Base-by-base conservation (phyloP, 1,284 basidiomycete species). In the Gomphus bonarii region DNA sequence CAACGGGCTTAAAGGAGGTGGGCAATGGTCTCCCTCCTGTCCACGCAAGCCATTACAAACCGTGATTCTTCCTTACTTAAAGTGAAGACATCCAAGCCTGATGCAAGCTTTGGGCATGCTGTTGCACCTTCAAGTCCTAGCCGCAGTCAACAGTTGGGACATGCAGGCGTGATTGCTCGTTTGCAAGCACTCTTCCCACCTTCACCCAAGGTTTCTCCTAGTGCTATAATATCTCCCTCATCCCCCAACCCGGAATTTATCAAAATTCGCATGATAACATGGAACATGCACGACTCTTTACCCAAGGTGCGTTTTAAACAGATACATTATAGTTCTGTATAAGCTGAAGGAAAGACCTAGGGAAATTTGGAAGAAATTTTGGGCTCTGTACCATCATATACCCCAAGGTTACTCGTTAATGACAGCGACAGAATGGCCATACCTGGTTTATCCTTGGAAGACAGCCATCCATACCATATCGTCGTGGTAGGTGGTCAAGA, bases 401-500 rank as follows among this genome's bases (percentile, higher is more conserved):
- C 69, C 38, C 64, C 70, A 40, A 40, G 38, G 10, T 62, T 70
- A 28, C 64, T 66, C 3, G 40, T 65, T 6, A 62, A 66, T 3
- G 64, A 68, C 11, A 62, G 60, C 8, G 61, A 61, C 11, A 54
- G 62, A 6, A 59, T 69, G 18, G 60, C 63, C 3, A 70, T 86
- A 16, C 83, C 84, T 9, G 67, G 70, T 36, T 70, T 89, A 20
- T 65, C 77, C 12, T 59, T 70, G 1, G 80, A 82, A 46, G 69
- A 73, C 16, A 66, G 66, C 18, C 90, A 92, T 68, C 87, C 88
- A 7, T 92, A 89, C 67, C 90, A 92, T 68, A 69, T 92, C 16
- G 72, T 92, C 20, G 80, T 92, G 22, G 77, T 92, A 58, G 89
- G 88, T 30, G 89, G 88, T 18, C 89, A 92, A 66, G 87, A 90